Conservation (phyloP, 2,329 filamentous ascomycete species). For the Emergomyces pasteurianus region DNA sequence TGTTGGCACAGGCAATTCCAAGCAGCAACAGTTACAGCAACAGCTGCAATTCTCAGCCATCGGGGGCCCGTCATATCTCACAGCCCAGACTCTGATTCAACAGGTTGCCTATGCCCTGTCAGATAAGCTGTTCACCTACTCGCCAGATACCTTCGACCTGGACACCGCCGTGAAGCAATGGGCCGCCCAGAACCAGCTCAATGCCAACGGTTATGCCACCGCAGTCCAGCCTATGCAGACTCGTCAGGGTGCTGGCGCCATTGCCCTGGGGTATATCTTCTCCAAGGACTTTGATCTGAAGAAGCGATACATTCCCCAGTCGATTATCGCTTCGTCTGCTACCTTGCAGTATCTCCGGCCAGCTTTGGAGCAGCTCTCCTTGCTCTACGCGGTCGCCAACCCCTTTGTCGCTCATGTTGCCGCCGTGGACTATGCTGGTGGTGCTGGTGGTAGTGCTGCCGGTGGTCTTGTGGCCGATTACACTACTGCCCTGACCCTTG, state of each 20-base stretch:
- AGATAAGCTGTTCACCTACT: slow-evolving; percentile 96
- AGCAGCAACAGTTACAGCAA: not conserved
- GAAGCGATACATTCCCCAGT: slow-evolving; percentile 85
- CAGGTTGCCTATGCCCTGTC: slow-evolving; percentile 92
- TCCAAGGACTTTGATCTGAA: slow-evolving; percentile 88
- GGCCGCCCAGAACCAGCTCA: slow-evolving; percentile 57
- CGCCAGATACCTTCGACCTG: slow-evolving; percentile 82
- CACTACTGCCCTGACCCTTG: slow-evolving; percentile 61
- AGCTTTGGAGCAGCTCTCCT: slow-evolving; percentile 80
- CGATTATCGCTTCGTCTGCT: slow-evolving; percentile 74
- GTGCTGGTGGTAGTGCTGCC: slow-evolving; percentile 46
- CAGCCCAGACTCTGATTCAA: slow-evolving; percentile 85
- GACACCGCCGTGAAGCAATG: slow-evolving; percentile 73
- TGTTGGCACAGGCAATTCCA: not conserved
- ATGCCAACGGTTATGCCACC: slow-evolving; percentile 71
- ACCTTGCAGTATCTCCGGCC: slow-evolving; percentile 68
- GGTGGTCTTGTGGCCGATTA: slow-evolving; percentile 80
- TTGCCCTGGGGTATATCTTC: slow-evolving; percentile 94
- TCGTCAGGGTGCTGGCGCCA: slow-evolving; percentile 73
- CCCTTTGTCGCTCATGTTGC: slow-evolving; percentile 89
- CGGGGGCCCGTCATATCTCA: slow-evolving; percentile 78
- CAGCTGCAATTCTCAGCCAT: slow-evolving; percentile 33
- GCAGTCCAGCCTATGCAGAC: slow-evolving; percentile 73
- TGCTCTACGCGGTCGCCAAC: slow-evolving; percentile 83
- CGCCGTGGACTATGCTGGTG: slow-evolving; percentile 68